phyloP scores from a whole-genome alignment of 106 monocot genomes.

The Dioscorea zingiberensis region DNA sequence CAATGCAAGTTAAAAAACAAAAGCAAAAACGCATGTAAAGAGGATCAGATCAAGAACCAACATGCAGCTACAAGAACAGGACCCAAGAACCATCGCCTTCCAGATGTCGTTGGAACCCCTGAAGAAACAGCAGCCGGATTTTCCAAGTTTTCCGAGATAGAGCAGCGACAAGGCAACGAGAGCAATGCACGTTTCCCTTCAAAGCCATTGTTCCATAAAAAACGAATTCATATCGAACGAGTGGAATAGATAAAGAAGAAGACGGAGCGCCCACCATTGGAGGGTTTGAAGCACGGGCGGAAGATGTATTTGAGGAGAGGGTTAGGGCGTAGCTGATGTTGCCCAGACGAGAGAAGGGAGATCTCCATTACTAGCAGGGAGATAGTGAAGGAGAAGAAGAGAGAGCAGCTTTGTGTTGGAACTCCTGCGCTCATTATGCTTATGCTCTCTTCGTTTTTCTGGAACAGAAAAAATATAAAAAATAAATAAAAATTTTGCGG shows the following conservation, averaged over 20 bases:
- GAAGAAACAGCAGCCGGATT: background rate
- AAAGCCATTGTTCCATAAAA: background rate
- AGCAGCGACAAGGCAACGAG: background rate
- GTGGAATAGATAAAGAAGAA: background rate
- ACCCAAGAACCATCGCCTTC: background rate
- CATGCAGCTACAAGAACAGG: background rate
- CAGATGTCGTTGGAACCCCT: background rate
- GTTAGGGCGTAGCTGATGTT: background rate
- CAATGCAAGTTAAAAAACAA: background rate
- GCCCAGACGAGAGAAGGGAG: background rate
- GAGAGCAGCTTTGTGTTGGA: too few relatives aligned
- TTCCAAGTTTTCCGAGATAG: background rate
- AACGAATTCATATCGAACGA: background rate
- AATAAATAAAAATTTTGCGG: too few relatives aligned
- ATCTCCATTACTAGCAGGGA: background rate
- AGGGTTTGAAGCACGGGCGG: background rate
- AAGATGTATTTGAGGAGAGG: background rate
- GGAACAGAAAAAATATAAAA: too few relatives aligned
- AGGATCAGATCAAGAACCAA: background rate
- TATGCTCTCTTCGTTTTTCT: too few relatives aligned
- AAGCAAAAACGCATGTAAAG: background rate
- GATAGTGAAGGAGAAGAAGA: background rate
- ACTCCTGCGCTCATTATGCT: too few relatives aligned
- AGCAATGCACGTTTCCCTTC: background rate
- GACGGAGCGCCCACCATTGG: background rate